Conservation (phyloP, 129 eudicot genomes). For the Lactuca saligna region DNA sequence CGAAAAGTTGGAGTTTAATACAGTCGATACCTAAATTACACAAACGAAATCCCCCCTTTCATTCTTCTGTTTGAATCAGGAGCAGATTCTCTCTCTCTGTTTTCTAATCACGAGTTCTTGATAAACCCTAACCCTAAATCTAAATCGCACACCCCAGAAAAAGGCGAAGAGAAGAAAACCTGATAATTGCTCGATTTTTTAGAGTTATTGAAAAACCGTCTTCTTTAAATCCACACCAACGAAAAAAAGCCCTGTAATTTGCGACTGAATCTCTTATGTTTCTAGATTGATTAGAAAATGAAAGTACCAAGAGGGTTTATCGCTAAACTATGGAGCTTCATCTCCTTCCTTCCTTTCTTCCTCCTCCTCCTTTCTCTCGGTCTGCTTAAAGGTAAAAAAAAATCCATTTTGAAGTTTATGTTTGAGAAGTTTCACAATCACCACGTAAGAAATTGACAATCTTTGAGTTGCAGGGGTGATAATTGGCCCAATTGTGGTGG, state of each 20-base stretch:
- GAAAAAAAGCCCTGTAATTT: not conserved
- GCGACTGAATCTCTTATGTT: not conserved
- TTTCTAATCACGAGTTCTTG: not conserved
- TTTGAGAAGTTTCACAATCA: not conserved
- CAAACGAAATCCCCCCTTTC: not conserved
- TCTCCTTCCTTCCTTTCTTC: conserved; percentile 73
- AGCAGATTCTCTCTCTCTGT: not conserved
- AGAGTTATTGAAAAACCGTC: too few relatives aligned
- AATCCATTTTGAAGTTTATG: not conserved
- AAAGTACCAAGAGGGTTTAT: conserved; percentile 68
- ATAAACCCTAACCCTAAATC: conserved; percentile 5
- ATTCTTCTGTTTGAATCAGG: not conserved
- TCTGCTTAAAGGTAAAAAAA: conserved; percentile 49
- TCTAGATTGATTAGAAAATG: conserved; percentile 33
- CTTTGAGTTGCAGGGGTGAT: conserved; percentile 46
- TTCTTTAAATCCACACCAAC: not conserved
- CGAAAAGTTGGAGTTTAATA: not conserved
- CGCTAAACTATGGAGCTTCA: conserved; percentile 63
- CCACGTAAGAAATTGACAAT: not conserved
- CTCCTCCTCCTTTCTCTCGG: conserved; percentile 64
- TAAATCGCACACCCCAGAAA: not conserved
- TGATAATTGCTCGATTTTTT: not conserved
- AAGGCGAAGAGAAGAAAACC: not conserved
- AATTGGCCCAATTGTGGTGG: conserved; percentile 50
- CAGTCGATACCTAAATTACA: conserved; percentile 3